A percentile compares a stretch with the other conserved stretches of the same genome.
Evolutionary conservation across 164 flowering plant species (phyloP).

Genomic region (Cinnamomum chago): DNA sequence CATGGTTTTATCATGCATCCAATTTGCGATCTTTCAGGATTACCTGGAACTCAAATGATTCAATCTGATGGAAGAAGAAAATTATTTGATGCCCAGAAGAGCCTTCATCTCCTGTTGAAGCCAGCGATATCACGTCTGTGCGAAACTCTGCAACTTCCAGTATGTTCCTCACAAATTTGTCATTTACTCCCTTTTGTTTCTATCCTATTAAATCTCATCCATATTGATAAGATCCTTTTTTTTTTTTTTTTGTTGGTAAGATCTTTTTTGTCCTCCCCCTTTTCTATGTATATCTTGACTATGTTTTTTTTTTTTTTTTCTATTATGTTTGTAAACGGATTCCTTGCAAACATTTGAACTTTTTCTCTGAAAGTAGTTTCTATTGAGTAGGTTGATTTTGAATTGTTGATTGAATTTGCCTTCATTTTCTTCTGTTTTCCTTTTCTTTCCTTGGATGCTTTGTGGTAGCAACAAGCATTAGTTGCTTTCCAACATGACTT

Average conservation of each 20-base stretch:
- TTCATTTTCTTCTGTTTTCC: background rate
- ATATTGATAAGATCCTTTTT: background rate
- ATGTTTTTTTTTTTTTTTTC: background rate
- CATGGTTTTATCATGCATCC: background rate
- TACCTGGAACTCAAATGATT: conserved; percentile 17
- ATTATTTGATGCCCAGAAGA: conserved; percentile 40
- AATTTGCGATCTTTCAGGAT: conserved; percentile 4
- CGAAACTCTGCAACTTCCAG: conserved; percentile 48
- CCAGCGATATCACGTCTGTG: conserved; percentile 57
- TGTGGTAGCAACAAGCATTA: background rate
- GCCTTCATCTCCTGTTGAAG: conserved; percentile 47
- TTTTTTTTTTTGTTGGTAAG: background rate
- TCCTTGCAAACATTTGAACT: background rate
- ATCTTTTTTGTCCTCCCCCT: too few relatives aligned
- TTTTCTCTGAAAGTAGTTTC: background rate
- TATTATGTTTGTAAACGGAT: background rate
- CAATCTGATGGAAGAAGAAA: conserved; percentile 29
- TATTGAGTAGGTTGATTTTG: too few relatives aligned
- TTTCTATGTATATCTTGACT: too few relatives aligned
- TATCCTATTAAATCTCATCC: background rate
- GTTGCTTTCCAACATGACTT: too few relatives aligned
- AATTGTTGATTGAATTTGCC: background rate
- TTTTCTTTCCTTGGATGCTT: background rate
- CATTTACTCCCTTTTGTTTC: background rate
- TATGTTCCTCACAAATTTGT: conserved; percentile 22